Evolutionary conservation across 805 yeast species (phyloP).

Genomic region (Kazachstania bromeliacearum): DNA sequence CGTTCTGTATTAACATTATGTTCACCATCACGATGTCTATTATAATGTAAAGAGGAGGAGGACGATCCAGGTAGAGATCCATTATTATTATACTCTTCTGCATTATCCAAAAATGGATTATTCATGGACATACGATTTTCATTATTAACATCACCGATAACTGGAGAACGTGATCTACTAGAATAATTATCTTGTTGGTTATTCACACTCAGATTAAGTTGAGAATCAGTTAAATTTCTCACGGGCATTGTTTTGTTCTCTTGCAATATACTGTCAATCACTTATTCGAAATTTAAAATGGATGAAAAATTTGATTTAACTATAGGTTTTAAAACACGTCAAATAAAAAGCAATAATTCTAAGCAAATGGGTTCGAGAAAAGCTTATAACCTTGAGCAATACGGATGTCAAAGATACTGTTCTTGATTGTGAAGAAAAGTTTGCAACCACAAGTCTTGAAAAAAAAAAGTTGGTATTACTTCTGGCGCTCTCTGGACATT

Average conservation of each 20-base stretch:
- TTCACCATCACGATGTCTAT: neutral
- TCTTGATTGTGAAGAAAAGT: no score
- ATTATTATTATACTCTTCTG: slow-evolving; percentile 9
- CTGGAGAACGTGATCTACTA: slow-evolving; percentile 10
- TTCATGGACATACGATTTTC: neutral
- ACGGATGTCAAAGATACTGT: no score
- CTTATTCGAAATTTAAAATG: neutral
- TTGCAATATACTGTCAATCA: neutral
- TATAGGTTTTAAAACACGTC: no score
- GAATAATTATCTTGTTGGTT: slow-evolving; percentile 7
- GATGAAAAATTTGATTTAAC: no score
- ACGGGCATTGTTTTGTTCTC: slow-evolving; percentile 38
- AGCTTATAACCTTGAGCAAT: no score
- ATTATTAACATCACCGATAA: neutral
- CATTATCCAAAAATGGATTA: slow-evolving; percentile 11
- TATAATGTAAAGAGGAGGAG: slow-evolving; percentile 4
- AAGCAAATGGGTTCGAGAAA: no score
- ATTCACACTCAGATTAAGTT: slow-evolving; percentile 3
- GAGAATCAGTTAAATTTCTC: slow-evolving; percentile 9
- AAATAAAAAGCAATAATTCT: no score
- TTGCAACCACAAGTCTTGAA: no score
- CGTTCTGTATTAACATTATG: neutral
- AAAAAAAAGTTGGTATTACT: no score
- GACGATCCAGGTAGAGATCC: neutral
- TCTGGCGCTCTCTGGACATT: no score